These are phyloP conservation scores for Cladosporium colombiae DNA, from an alignment of 2,329 filamentous ascomycete species.

Conservation along the genomic window DNA sequence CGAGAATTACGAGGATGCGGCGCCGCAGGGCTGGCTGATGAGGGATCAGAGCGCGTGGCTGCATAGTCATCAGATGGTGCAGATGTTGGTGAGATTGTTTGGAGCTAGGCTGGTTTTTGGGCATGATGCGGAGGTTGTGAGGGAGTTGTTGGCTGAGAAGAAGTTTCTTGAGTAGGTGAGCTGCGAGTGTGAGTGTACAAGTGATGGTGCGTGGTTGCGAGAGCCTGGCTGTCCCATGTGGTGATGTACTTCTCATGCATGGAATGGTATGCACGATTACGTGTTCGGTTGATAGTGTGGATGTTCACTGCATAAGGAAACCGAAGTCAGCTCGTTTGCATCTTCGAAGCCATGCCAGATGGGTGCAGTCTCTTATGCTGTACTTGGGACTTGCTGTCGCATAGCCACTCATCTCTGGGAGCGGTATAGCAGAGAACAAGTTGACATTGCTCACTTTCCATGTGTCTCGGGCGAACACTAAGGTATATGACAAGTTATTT, in stretches of 20 bases:
- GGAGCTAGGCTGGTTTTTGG: conserved; percentile 31
- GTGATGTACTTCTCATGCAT: background rate
- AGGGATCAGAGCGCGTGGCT: conserved; percentile 42
- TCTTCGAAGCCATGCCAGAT: background rate
- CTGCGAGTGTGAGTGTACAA: background rate
- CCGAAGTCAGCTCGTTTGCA: background rate
- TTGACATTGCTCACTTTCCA: background rate
- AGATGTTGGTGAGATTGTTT: conserved; percentile 25
- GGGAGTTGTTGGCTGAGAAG: background rate
- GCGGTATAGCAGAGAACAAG: background rate
- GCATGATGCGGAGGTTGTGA: conserved; percentile 27
- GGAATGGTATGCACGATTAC: background rate
- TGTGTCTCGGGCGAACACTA: background rate
- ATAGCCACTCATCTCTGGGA: too few species aligned
- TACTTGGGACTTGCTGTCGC: background rate
- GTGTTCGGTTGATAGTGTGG: background rate
- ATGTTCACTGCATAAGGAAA: background rate
- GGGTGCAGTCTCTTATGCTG: background rate
- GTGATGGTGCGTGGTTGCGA: background rate
- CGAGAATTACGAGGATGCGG: conserved; percentile 39
- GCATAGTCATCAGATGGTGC: conserved; percentile 30
- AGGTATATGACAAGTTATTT: background rate
- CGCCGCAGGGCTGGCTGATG: conserved; percentile 42
- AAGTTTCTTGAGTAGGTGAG: background rate
- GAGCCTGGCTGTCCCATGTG: background rate